These are phyloP conservation scores for Entamoeba invadens DNA, from an alignment of 208 protist genomes.

Conservation along the genomic window DNA sequence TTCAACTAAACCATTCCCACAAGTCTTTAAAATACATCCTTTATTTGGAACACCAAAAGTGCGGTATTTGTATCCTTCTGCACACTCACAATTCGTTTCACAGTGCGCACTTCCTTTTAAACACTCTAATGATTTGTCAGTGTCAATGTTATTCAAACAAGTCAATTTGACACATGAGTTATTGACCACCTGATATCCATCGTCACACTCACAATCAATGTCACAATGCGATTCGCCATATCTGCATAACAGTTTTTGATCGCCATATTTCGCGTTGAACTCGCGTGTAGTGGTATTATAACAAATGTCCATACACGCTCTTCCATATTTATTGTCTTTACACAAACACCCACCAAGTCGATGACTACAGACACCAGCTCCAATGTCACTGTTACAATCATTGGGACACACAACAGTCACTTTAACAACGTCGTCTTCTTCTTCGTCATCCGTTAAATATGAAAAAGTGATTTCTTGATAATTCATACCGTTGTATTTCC, in stretches of 20 bases:
- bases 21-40: neutral
- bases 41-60: neutral
- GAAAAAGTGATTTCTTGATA: neutral
- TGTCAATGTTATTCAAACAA: neutral
- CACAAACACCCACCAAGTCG: neutral
- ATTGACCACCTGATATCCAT: neutral
- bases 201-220: neutral
- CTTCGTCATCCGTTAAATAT: neutral
- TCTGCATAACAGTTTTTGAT: neutral
- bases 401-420: neutral
- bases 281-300: neutral
- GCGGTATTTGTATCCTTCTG: neutral
- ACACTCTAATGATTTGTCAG: neutral
- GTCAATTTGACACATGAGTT: neutral
- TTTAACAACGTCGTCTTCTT: neutral
- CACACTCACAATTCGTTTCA: neutral
- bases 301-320: neutral
- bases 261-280: neutral
- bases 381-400: neutral
- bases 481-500: neutral
- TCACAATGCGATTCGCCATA: neutral
- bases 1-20: neutral
- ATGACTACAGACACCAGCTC: neutral
- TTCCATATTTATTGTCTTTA: neutral
- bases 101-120: neutral